Percentiles rank a stretch among this genome's conserved stretches.
phyloP scores from a whole-genome alignment of 208 protist genomes.

The Blechomonas ayalai region DNA sequence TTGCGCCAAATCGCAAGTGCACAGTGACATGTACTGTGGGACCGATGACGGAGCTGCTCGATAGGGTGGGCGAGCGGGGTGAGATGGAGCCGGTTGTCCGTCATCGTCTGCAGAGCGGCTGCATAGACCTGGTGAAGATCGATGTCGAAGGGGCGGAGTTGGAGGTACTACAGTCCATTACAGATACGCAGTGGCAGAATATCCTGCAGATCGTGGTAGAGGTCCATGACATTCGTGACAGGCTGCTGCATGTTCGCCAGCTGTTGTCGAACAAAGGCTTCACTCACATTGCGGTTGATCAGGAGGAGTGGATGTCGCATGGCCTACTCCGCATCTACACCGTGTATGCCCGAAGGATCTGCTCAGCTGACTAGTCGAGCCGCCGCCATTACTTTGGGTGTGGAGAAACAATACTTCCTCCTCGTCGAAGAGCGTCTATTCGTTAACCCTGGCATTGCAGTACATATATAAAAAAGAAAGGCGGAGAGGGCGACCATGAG shows the following conservation, averaged over 20 bases:
- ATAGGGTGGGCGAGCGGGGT: background rate
- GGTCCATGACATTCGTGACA: constrained; percentile 29
- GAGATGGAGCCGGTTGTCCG: constrained; percentile 2
- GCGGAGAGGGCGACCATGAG: too few species aligned
- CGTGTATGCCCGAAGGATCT: constrained; percentile 8
- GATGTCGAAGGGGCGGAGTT: constrained; percentile 39
- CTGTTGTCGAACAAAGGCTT: constrained; percentile 22
- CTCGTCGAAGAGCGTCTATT: too few species aligned
- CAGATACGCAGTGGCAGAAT: constrained; percentile 11
- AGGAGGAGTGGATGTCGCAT: constrained; percentile 19
- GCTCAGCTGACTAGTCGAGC: background rate
- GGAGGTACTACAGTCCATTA: constrained; percentile 26
- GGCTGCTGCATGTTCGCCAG: constrained; percentile 7
- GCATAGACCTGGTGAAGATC: constrained; percentile 33
- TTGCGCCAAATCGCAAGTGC: constrained; percentile 3
- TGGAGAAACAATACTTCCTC: too few species aligned
- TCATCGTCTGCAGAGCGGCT: background rate
- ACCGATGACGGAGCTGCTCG: constrained; percentile 11
- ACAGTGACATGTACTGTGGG: constrained; percentile 9
- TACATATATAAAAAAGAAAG: too few species aligned
- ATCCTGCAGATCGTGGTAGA: constrained; percentile 35
- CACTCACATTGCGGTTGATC: constrained; percentile 5
- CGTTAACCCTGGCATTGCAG: too few species aligned
- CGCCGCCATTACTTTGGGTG: too few species aligned
- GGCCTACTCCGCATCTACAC: constrained; percentile 14